Evolutionary conservation across 257 asterid species (phyloP), one percentile per base, ranked within the genome.

Genomic region (Jacaranda mimosifolia): DNA sequence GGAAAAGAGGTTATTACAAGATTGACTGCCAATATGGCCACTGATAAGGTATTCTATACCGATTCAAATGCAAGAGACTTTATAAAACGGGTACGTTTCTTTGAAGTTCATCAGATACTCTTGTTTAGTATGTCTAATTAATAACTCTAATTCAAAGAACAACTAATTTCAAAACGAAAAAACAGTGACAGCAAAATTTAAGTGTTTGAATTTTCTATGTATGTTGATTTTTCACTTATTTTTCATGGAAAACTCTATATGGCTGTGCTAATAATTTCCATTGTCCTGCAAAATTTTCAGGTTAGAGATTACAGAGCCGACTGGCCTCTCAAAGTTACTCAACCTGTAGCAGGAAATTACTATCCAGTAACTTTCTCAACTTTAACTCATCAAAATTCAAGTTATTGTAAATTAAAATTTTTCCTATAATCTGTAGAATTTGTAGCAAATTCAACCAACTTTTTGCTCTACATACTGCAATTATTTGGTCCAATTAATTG

Each of bases 51-150:
- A 81, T 94, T 91, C 82, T 88, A 87, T 63, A 94, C 97, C 11
- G 98, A 94, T 68, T 94, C 98, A 77, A 94, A 94, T 39, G 98
- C 90, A 72, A 94, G 98, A 79, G 98, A 94, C 91, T 94, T 94
- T 77, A 82, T 94, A 52, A 89, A 87, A 87, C 84, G 98, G 89
- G 98, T 93, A 86, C 3, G 15, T 70, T 72, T 52, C 40, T 21
- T 56, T 42, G 40, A 32, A 26, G 1, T 26, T 35, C 10, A 56
- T 19, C 40, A 10, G 59, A 40, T 67, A 58, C 10, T 58, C 51
- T 42, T 57, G 63, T 11, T 63, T 40, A 35, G 39, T 73, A 57
- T 19, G 38, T 59, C 38, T 7, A 45, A 46, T 15, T 58, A 71
- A 51, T 43, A n/a, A 45, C 55, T 9, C 9, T 42, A 5, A 42